Evolutionary conservation across 169 alveolate species (phyloP).

Genomic region (Plasmodium relictum): DNA sequence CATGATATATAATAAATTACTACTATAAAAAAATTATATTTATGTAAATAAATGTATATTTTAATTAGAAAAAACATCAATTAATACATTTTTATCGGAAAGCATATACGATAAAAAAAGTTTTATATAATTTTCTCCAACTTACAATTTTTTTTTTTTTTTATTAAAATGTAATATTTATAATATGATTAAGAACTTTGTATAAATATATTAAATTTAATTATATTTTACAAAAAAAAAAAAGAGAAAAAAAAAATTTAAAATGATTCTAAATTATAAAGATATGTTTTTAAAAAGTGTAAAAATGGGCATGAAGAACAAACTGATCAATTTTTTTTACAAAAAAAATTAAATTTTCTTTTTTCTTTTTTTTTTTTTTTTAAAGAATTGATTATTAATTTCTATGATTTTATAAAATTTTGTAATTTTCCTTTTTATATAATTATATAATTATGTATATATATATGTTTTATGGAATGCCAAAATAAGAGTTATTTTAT

Average conservation of each 20-base stretch:
- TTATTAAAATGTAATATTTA: not conserved
- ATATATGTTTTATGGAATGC: not conserved
- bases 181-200: not conserved
- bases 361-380: slow-evolving; percentile 9
- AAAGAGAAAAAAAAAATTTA: slow-evolving; percentile 2
- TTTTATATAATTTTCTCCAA: too few relatives aligned
- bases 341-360: slow-evolving; percentile 17
- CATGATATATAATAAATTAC: too few relatives aligned
- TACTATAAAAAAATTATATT: too few relatives aligned
- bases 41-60: too few relatives aligned
- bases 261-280: slow-evolving; percentile 29
- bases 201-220: not conserved
- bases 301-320: slow-evolving; percentile 33
- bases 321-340: slow-evolving; percentile 5
- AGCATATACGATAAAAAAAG: too few relatives aligned
- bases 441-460: not conserved
- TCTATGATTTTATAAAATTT: not conserved
- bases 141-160: not conserved
- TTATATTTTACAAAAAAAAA: not conserved
- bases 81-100: too few relatives aligned
- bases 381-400: not conserved
- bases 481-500: too few relatives aligned
- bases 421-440: not conserved
- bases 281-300: not conserved
- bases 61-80: too few relatives aligned